Conservation (phyloP, 176 grass and related monocot species). For the Bonia amplexicaulis region DNA sequence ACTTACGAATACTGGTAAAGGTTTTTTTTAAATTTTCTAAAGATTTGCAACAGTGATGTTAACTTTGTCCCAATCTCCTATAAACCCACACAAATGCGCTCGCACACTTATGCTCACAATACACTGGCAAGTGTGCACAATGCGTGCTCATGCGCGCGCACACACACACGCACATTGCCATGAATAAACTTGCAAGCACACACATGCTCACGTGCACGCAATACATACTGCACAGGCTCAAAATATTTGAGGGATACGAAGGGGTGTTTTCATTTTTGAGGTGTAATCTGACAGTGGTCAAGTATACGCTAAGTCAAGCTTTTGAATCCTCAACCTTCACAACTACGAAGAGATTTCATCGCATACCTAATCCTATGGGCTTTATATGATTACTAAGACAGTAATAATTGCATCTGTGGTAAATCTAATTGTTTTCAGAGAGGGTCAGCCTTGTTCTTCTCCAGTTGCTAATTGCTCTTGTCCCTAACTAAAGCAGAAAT, state of each 20-base stretch:
- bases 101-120: neutral
- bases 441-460: neutral
- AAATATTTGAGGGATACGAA: neutral
- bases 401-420: neutral
- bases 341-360: neutral
- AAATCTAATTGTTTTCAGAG: neutral
- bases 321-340: neutral
- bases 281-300: neutral
- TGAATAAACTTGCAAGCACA: neutral
- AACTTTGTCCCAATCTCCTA: neutral
- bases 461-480: neutral
- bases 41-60: neutral
- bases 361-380: neutral
- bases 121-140: neutral
- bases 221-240: neutral
- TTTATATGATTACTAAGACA: neutral
- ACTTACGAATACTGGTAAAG: slow-evolving; percentile 95
- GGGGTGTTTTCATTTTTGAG: neutral
- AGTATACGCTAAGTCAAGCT: neutral
- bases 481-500: neutral
- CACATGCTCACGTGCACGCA: neutral
- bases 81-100: neutral
- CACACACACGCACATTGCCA: neutral
- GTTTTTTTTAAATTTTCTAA: slow-evolving; percentile 5
- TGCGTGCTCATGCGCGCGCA: neutral